phyloP scores from a whole-genome alignment of 2,329 filamentous ascomycete species.

The Achaetomium macrosporum region DNA sequence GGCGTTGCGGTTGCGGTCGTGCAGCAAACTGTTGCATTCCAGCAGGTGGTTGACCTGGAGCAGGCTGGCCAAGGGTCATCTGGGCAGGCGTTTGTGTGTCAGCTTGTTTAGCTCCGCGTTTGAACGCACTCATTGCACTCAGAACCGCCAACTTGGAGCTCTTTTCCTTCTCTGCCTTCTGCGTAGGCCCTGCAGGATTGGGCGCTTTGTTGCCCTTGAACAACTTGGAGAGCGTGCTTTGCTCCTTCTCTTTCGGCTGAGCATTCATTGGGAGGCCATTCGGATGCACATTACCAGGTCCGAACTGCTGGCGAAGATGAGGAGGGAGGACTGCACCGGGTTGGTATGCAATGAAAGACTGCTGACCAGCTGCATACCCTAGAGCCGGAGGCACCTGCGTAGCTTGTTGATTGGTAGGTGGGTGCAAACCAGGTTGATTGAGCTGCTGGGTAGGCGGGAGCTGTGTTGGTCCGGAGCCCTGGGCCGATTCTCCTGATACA shows the following conservation, averaged over 20 bases:
- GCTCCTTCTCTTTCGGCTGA: conserved; percentile 22
- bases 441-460: conserved; percentile 16
- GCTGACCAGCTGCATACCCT: conserved; percentile 10
- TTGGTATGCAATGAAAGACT: conserved; percentile 10
- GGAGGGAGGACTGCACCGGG: conserved; percentile 6
- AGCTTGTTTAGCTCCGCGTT: conserved; percentile 16
- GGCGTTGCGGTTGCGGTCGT: background rate
- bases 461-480: background rate
- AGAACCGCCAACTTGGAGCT: conserved; percentile 21
- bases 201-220: conserved; percentile 22
- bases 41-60: conserved; percentile 11
- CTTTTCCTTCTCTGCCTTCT: conserved; percentile 23
- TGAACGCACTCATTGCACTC: conserved; percentile 22
- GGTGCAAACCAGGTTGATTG: conserved; percentile 11
- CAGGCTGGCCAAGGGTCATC: conserved; percentile 2
- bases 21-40: conserved; percentile 6
- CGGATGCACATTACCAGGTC: conserved; percentile 7
- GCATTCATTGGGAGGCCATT: conserved; percentile 11
- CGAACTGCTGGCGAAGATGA: conserved; percentile 9
- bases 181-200: background rate
- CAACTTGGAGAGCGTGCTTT: conserved; percentile 27
- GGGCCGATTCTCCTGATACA: conserved; percentile 4
- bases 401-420: conserved; percentile 3
- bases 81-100: conserved; percentile 5
- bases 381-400: conserved; percentile 5